Base-by-base conservation (phyloP, 345 rosid species). In the Salix suchowensis region DNA sequence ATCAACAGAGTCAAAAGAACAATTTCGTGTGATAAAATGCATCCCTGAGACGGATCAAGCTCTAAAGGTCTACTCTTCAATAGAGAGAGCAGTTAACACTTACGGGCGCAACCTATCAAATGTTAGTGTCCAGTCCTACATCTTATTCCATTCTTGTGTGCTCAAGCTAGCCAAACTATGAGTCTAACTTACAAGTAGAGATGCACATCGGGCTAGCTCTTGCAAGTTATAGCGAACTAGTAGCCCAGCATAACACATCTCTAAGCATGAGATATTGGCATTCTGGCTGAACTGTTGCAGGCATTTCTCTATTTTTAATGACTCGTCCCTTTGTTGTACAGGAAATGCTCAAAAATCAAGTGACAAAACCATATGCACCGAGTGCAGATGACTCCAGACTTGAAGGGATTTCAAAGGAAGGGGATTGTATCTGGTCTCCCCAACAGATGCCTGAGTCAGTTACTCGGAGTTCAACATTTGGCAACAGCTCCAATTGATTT, bases 351-450 rank as follows among this genome's bases (percentile, higher is more conserved):
- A 91, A 89, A 85, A 85, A 87, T 84, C 89, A 86, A 83, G 97
- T 89, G 74, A 86, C 85, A 70, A 91, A 90, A 80, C 99, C 99
- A 61, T 96, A 96, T 86, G 83, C 97, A 8, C 94, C 98, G 4
- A 70, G 76, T 11, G 65, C 80, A 21, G 84, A 83, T 70, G 77
- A 81, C 42, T 46, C 60, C 46, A 71, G 40, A 21, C 11, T 67
- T 16, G 97, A 92, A 84, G 86, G 77, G 62, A 80, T 75, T 23
- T 75, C 89, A 72, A 89, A 80, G 76, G 94, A 87, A 80, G 89
- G 88, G 78, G 74, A 69, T 77, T 55, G 37, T 72, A 61, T 74
- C 37, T 88, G 81, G 88, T 84, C 89, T 70, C 77, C 92, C 60
- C 96, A 86, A 54, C 91, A 86, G 77, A 79, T 86, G 70, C 88